A percentile compares a stretch with the other conserved stretches of the same genome.
phyloP scores from a whole-genome alignment of 1,284 basidiomycete genomes.

The Fomitopsis betulina region DNA sequence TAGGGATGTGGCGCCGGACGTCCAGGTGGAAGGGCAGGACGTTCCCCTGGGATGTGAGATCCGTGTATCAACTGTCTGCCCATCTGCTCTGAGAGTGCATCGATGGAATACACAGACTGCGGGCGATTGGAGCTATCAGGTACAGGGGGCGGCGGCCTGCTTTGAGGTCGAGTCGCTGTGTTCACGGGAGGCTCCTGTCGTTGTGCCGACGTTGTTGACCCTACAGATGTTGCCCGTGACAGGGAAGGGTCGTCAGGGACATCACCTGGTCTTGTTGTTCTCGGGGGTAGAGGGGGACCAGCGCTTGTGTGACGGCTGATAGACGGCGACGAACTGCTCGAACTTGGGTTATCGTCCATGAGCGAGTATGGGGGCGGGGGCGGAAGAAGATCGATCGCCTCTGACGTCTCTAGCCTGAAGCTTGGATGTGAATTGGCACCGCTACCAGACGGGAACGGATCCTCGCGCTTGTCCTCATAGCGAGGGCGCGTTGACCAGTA shows the following conservation, averaged over 20 bases:
- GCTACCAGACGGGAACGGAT: slow-evolving; percentile 24
- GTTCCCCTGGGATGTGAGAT: not conserved
- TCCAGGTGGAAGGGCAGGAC: not conserved
- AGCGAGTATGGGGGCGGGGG: slow-evolving; percentile 69
- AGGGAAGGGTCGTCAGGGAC: not conserved
- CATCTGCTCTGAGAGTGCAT: slow-evolving; percentile 18
- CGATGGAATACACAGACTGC: not conserved
- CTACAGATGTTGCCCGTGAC: not conserved
- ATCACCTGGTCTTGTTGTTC: not conserved
- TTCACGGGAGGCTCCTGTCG: not conserved
- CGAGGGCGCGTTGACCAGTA: slow-evolving; percentile 64
- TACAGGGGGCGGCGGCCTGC: slow-evolving; percentile 10
- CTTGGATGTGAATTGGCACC: slow-evolving; percentile 28
- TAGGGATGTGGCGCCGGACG: slow-evolving; percentile 7
- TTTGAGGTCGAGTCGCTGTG: not conserved
- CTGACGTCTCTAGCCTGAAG: slow-evolving; percentile 40
- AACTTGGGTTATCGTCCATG: slow-evolving; percentile 36
- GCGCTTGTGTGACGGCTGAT: not conserved
- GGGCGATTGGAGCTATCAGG: not conserved
- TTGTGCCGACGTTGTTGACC: not conserved
- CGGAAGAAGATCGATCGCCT: slow-evolving; percentile 43
- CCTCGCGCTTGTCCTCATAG: slow-evolving; percentile 40
- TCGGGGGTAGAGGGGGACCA: not conserved
- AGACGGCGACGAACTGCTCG: not conserved
- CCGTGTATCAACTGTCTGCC: slow-evolving; percentile 17